Evolutionary conservation across 2,329 filamentous ascomycete genomes (phyloP).

Genomic region (Rutstroemia sp.): DNA sequence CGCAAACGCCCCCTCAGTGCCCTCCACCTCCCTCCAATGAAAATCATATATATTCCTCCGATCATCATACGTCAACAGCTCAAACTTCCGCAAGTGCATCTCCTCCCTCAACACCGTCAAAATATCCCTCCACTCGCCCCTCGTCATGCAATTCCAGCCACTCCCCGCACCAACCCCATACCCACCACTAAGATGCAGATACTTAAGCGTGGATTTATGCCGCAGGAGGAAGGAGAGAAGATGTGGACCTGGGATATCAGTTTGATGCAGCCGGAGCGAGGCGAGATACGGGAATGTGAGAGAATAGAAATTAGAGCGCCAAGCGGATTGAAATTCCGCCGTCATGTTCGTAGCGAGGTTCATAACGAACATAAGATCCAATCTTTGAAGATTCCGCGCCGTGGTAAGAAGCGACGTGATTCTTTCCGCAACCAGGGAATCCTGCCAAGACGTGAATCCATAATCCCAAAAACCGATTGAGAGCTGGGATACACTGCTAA

Average conservation of each 20-base stretch:
- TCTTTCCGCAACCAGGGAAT: background rate
- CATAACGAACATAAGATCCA: constrained; percentile 9
- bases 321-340: constrained; percentile 1
- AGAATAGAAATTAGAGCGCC: background rate
- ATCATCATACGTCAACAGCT: constrained; percentile 6
- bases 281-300: constrained; percentile 1
- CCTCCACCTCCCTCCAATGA: background rate
- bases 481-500: background rate
- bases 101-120: background rate
- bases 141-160: constrained; percentile 5
- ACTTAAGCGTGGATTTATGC: background rate
- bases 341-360: constrained; percentile 5
- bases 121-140: constrained; percentile 4
- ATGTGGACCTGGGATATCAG: background rate
- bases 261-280: constrained; percentile 8
- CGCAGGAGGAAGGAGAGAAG: constrained; percentile 2
- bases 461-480: constrained; percentile 9
- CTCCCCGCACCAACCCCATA: background rate
- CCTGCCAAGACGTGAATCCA: constrained; percentile 5
- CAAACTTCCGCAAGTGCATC: background rate
- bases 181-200: constrained; percentile 3
- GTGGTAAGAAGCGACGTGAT: background rate
- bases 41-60: constrained; percentile 5
- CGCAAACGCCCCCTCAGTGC: background rate
- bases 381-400: background rate